Evolutionary conservation across 768 basidiomycete species (phyloP).

Genomic region (Coprinellus micaceus): DNA sequence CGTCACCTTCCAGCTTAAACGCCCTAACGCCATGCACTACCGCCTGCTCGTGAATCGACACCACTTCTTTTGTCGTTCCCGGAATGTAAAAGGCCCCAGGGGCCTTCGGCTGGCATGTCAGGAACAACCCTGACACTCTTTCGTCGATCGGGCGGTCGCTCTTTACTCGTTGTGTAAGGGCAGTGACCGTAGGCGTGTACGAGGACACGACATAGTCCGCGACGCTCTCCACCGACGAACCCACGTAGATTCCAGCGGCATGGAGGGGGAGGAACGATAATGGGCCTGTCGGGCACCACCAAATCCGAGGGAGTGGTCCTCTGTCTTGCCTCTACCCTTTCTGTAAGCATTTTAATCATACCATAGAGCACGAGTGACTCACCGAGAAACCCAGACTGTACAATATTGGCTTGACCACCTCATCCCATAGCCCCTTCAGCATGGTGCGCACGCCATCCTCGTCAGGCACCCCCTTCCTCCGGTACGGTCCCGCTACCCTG

Average conservation of each 20-base stretch:
- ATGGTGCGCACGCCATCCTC: not conserved
- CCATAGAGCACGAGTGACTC: no score
- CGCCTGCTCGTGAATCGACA: not conserved
- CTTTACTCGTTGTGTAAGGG: not conserved
- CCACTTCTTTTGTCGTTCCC: slow-evolving; percentile 6
- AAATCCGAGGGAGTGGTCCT: not conserved
- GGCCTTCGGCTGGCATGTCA: slow-evolving; percentile 2
- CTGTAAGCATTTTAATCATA: no score
- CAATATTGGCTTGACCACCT: slow-evolving; percentile 8
- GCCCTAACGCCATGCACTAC: slow-evolving; percentile 9
- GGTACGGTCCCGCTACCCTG: not conserved
- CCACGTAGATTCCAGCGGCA: slow-evolving; percentile 1
- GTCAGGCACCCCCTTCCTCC: not conserved
- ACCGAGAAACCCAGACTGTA: slow-evolving; percentile 6
- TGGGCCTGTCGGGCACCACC: slow-evolving; percentile 7
- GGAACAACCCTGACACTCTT: not conserved
- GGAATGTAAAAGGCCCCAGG: slow-evolving; percentile 5
- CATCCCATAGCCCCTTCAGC: not conserved
- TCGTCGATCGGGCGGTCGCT: not conserved
- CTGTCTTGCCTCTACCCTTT: no score
- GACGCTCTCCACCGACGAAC: not conserved
- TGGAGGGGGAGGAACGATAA: slow-evolving; percentile 5
- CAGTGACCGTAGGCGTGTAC: slow-evolving; percentile 5
- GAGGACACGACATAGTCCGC: slow-evolving; percentile 3
- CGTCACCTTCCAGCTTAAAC: slow-evolving; percentile 16